phyloP scores from a whole-genome alignment of 1,284 basidiomycete species.

The Pascua sp. region DNA sequence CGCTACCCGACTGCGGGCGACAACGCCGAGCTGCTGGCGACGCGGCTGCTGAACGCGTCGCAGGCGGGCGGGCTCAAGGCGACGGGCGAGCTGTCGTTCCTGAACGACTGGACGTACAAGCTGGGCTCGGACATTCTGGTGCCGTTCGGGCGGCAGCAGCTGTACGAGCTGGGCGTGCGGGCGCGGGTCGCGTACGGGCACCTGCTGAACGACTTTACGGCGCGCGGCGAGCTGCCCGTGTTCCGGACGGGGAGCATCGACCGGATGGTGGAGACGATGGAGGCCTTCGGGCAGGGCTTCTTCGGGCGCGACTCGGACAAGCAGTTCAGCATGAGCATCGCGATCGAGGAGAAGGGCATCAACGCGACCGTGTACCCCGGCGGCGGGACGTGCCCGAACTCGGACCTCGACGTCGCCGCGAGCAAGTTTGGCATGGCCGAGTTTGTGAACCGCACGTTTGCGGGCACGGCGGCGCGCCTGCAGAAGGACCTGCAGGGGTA shows the following conservation, averaged over 20 bases:
- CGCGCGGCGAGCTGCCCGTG: constrained; percentile 26
- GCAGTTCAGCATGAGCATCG: constrained; percentile 63
- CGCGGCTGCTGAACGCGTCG: constrained; percentile 33
- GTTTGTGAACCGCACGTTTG: constrained; percentile 57
- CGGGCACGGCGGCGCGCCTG: constrained; percentile 48
- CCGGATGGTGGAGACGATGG: constrained; percentile 74
- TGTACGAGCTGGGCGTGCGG: constrained; percentile 44
- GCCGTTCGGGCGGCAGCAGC: constrained; percentile 50
- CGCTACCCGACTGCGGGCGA: constrained; percentile 45
- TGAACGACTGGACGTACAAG: constrained; percentile 51
- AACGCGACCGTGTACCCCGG: constrained; percentile 54
- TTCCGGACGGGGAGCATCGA: constrained; percentile 76
- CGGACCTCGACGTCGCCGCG: constrained; percentile 65
- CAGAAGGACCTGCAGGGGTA: constrained; percentile 13
- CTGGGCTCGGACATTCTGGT: constrained; percentile 52
- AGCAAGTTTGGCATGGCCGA: constrained; percentile 9
- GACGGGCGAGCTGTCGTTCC: constrained; percentile 48
- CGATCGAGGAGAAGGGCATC: constrained; percentile 57
- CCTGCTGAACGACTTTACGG: constrained; percentile 73
- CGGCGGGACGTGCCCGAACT: constrained; percentile 59
- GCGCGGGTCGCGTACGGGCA: constrained; percentile 65
- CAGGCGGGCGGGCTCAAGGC: constrained; percentile 25
- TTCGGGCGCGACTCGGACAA: constrained; percentile 75
- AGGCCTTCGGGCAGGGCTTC: constrained; percentile 82
- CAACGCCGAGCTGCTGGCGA: constrained; percentile 33